Evolutionary conservation across 2,329 filamentous ascomycete species (phyloP), one percentile per base, ranked within the genome.

Genomic region (Alternaria ethzedia): DNA sequence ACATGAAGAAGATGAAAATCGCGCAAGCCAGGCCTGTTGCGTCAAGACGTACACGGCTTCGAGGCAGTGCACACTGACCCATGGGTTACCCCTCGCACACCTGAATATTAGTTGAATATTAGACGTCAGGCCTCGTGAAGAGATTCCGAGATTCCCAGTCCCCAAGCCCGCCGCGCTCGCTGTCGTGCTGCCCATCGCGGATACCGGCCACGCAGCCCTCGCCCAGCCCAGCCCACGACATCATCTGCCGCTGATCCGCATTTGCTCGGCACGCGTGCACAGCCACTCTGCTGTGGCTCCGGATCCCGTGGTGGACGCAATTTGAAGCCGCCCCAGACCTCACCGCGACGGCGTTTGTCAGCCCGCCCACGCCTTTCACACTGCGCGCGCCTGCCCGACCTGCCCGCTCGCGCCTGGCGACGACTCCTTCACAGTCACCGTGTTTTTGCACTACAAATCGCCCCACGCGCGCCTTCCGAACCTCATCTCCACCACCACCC

Each of bases 381-480:
- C 17, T n/a, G 49, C 49, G 43, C 55, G 58, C 57, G 44, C 50
- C 51, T 56, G 54, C 63, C 26, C n/a, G 21, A 28, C 44, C 43
- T 43, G 56, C 44, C 21, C 43, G 15, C 23, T 41, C 36, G 36
- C 64, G n/a, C 61, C 36, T 45, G 57, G 45, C 54, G 45, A 56
- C 54, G 12, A 30, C 25, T 23, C 45, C 15, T 11, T 13, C 43
- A 43, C 57, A 49, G 63, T 66, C 74, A 78, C 70, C 70, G 72
- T 79, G 76, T 74, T 70, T 73, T 73, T 72, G 64, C 70, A 68
- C 55, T 68, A 59, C 54, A 71, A 69, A 56, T 57, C 70, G 32
- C 61, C 64, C 50, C 74, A 72, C 75, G 70, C 74, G 45, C 75
- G 73, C 36, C 73, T 77, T 28, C 73, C 72, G 11, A 75, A 75